Conservation (phyloP, 2,329 filamentous ascomycete species). For the Tolypocladium album region DNA sequence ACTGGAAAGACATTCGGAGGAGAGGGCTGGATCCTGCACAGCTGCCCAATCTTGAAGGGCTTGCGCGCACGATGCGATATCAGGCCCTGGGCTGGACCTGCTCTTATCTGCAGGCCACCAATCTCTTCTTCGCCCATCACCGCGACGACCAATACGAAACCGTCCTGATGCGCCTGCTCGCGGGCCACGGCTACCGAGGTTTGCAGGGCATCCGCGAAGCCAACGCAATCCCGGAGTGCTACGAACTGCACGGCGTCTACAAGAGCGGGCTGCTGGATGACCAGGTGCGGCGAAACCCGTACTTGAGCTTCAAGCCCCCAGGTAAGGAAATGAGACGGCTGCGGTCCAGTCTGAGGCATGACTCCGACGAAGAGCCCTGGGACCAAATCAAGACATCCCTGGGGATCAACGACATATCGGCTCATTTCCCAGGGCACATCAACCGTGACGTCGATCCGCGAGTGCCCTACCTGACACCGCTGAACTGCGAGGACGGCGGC, state of each 20-base stretch:
- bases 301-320: conserved; percentile 25
- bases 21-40: conserved; percentile 17
- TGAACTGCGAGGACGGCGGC: conserved; percentile 51
- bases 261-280: conserved; percentile 50
- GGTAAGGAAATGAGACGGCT: conserved; percentile 17
- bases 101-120: conserved; percentile 34
- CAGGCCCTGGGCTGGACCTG: conserved; percentile 56
- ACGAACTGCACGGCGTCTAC: conserved; percentile 61
- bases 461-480: conserved; percentile 21
- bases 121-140: conserved; percentile 76
- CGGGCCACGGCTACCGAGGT: conserved; percentile 58
- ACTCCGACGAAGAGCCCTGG: conserved; percentile 12
- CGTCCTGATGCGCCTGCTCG: conserved; percentile 64
- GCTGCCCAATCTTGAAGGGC: conserved; percentile 61
- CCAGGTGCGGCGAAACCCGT: conserved; percentile 23
- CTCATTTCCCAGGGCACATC: conserved; percentile 15
- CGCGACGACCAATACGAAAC: conserved; percentile 88
- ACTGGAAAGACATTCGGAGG: conserved; percentile 36
- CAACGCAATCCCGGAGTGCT: conserved; percentile 72
- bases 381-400: conserved; percentile 6
- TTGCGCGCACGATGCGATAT: conserved; percentile 67
- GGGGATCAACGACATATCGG: conserved; percentile 11
- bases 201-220: conserved; percentile 57
- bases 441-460: conserved; percentile 7
- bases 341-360: conserved; percentile 16